These are phyloP conservation scores for Scheffersomyces lignosus DNA, from an alignment of 805 yeast genomes.

Conservation along the genomic window DNA sequence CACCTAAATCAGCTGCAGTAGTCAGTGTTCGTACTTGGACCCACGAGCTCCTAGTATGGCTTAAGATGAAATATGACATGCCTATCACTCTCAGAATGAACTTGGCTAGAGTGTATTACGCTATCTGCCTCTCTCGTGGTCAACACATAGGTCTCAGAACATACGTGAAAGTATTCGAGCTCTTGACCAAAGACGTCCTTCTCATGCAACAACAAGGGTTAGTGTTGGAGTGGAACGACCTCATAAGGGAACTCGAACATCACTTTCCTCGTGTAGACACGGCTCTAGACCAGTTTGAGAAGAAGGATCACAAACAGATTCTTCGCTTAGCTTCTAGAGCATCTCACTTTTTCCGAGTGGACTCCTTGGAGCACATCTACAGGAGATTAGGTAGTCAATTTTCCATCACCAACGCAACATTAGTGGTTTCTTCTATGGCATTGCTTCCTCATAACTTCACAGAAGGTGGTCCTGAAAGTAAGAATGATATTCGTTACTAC, in stretches of 20 bases:
- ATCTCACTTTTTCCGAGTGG: conserved; percentile 51
- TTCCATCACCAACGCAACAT: conserved; percentile 52
- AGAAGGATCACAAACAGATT: conserved; percentile 48
- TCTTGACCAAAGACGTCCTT: conserved; percentile 49
- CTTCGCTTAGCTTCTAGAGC: conserved; percentile 55
- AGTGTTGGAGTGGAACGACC: conserved; percentile 50
- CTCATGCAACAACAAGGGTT: conserved; percentile 44
- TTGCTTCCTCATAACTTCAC: conserved; percentile 50
- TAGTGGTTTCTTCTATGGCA: conserved; percentile 53
- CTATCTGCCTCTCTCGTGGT: conserved; percentile 70
- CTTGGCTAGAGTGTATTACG: conserved; percentile 68
- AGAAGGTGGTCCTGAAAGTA: conserved; percentile 24
- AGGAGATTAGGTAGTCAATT: conserved; percentile 51
- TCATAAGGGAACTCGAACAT: conserved; percentile 35
- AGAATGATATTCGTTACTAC: conserved; percentile 50
- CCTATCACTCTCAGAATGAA: conserved; percentile 64
- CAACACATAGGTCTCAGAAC: conserved; percentile 61
- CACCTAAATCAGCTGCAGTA: conserved; percentile 64
- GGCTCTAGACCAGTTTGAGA: conserved; percentile 46
- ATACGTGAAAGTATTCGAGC: conserved; percentile 61
- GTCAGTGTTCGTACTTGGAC: conserved; percentile 84
- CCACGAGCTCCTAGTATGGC: conserved; percentile 75
- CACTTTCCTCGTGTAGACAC: conserved; percentile 32
- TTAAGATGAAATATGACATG: conserved; percentile 75
- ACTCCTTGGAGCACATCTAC: conserved; percentile 51